Base-by-base conservation (phyloP, 2,329 filamentous ascomycete genomes). In the Spiromastix sp. region DNA sequence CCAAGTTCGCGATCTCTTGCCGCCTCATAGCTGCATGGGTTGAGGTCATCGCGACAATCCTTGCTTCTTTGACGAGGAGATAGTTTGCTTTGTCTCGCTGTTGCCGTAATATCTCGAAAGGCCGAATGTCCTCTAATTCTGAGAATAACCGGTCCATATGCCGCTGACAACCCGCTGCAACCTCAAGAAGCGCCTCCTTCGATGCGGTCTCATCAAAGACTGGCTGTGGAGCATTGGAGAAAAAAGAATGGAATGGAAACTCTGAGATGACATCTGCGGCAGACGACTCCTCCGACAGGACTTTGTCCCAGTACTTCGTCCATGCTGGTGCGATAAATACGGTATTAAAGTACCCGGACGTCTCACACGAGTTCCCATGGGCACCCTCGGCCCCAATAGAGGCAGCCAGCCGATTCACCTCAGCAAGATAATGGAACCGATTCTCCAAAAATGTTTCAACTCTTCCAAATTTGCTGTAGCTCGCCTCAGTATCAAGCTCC, bases 1-100 rank as follows among this genome's bases (percentile, higher is more conserved):
- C 87, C n/a, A 96, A 71, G 11, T 75, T 72, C 1, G 85, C 81
- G 48, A 98, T 96, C 50, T 96, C 89, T 43, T 85, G 78, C 43
- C 89, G 72, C 42, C 86, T 78, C 72, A 98, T 98, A 1, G 91
- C 91, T 4, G 91, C 93, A 58, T 98, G 91, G 0, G 93, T 98
- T 3, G 87, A 93, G 12, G 91, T 98, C 93, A 98, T 98, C 39
- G 91, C 93, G 45, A 98, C 81, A 43, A 98, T 91, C 22, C 91
- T 80, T n/a, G 93, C 93, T 60, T 96, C 89, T 50, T 86, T 95
- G 4, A 86, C 81, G 21, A 98, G 73, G 4, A 98, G 75, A 52
- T 98, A 98, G 57, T 96, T 96, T 34, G 87, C 82, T 63, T 93
- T 95, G 56, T 98, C 91, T 22, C 83, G 79, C 44, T 87, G 83